Evolutionary conservation across 2,329 filamentous ascomycete species (phyloP).

Genomic region (Diaporthe capsici): DNA sequence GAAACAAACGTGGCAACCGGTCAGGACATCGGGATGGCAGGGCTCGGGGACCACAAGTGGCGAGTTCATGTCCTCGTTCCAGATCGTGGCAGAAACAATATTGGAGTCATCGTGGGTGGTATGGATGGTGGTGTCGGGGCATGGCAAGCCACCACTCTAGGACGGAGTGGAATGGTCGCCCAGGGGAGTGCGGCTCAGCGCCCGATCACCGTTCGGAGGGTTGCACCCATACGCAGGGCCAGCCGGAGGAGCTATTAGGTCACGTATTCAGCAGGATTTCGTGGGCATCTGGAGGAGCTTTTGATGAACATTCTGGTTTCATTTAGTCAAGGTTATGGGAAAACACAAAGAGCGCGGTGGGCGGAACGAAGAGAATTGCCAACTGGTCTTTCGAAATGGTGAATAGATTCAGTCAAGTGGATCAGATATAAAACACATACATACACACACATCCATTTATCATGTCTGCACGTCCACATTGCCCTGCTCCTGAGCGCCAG

Average conservation of each 20-base stretch:
- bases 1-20: not conserved
- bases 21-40: not conserved
- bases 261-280: not conserved
- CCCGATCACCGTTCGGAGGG: not conserved
- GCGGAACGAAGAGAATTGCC: not conserved
- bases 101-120: not conserved
- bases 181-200: not conserved
- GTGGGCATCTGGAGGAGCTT: not conserved
- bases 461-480: conserved; percentile 10
- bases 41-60: not conserved
- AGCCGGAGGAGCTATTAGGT: not conserved
- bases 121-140: not conserved
- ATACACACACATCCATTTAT: not conserved
- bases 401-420: not conserved
- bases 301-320: not conserved
- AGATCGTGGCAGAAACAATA: not conserved
- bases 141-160: not conserved
- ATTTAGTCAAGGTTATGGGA: not conserved
- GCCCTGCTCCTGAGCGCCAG: conserved; percentile 38
- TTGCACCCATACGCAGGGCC: not conserved
- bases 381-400: not conserved
- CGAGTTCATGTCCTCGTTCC: not conserved
- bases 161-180: not conserved
- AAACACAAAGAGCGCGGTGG: not conserved
- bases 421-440: not conserved